Conservation (phyloP, 1,284 basidiomycete genomes). For the Boletus semigastroideus region DNA sequence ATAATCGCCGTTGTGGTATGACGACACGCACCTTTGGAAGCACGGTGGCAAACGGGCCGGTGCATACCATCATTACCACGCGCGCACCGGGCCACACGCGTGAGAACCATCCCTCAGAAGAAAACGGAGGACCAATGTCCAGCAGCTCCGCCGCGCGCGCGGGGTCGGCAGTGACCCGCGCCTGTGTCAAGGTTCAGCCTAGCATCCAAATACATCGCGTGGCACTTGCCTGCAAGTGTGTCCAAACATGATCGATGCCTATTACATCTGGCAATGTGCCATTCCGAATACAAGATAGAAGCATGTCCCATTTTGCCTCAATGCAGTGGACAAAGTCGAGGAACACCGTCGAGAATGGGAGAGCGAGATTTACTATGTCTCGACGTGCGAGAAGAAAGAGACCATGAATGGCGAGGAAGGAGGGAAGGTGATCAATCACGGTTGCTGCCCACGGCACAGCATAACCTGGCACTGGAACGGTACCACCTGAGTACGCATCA, state of each 20-base stretch:
- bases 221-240: constrained; percentile 12
- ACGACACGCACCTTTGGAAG: constrained; percentile 7
- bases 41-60: constrained; percentile 12
- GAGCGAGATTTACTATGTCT: constrained; percentile 4
- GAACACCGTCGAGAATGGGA: constrained; percentile 10
- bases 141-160: constrained; percentile 15
- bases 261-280: constrained; percentile 21
- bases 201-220: no score
- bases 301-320: constrained; percentile 21
- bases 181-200: not conserved
- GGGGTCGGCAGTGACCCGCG: constrained; percentile 6
- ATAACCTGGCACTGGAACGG: constrained; percentile 13
- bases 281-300: constrained; percentile 15
- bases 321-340: constrained; percentile 16
- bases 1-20: not conserved
- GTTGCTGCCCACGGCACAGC: constrained; percentile 18
- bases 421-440: constrained; percentile 11
- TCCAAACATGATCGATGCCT: constrained; percentile 11
- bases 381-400: constrained; percentile 15
- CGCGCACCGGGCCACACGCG: constrained; percentile 10
- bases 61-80: constrained; percentile 3
- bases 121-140: constrained; percentile 11
- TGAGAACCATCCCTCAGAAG: constrained; percentile 10
- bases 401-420: constrained; percentile 20
- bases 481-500: not conserved